Evolutionary conservation across 1,284 basidiomycete genomes (phyloP), one percentile per base, ranked within the genome.

Genomic region (Cronartium quercuum): DNA sequence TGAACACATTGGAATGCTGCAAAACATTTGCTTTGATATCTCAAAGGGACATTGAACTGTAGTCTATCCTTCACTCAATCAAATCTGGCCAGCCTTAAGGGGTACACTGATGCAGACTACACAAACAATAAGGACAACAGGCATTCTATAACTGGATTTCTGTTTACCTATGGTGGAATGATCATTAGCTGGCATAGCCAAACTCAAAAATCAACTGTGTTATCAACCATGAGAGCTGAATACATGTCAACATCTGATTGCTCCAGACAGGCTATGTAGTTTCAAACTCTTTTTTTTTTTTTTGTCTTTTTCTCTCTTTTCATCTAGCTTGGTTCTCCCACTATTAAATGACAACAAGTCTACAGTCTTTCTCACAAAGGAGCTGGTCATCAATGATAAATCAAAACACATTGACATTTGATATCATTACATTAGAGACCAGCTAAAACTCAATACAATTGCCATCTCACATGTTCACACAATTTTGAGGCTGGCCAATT

Each of bases 381-480:
- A 64, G 35, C 18, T 24, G 2, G 21, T 29, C 2, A 15, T 64
- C 6, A 64, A 64, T 40, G 35, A 37, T 38, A 3, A 37, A 2
- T 64, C 62, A 10, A 64, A 64, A 40, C 29, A 64, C 24, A 64
- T 64, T 35, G 62, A 64, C 6, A 38, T 64, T 4, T 6, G 62
- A 29, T 64, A 38, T 40, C 62, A 40, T 6, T 64, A 18, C 41
- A 21, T 64, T 2, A 34, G 62, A 5, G 34, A 64, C 13, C 38
- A 38, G 5, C 35, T 64, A n/a, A 64, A 24, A 5, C 34, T 38
- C 3, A 64, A 64, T 4, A 38, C 37, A 3, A 37, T 64, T 9
- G 6, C 34, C 2, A n/a, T 38, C 2, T 4, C n/a, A 35, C 37
- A 64, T 64, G 62, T 64, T 4, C 37, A 34, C 2, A 64, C 62